phyloP scores from a whole-genome alignment of 2,329 filamentous ascomycete genomes.

The Ambrosiella cleistominuta region DNA sequence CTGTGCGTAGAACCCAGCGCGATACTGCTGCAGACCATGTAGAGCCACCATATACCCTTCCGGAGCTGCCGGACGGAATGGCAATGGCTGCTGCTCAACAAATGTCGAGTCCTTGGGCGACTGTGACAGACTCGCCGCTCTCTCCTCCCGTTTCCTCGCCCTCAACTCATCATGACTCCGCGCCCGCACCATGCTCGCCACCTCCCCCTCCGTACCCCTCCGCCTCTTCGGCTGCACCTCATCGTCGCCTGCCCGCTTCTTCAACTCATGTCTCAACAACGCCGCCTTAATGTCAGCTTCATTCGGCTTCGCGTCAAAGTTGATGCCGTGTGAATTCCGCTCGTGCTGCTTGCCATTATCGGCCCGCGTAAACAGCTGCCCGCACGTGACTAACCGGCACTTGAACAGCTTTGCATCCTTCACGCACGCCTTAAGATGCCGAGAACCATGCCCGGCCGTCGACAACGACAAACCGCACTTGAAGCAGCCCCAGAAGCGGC shows the following conservation, averaged over 20 bases:
- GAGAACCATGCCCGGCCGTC: background rate
- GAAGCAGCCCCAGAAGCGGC: background rate
- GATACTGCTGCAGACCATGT: no score
- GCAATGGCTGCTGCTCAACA: no score
- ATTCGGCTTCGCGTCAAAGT: background rate
- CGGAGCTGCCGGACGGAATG: no score
- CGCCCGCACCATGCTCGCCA: no score
- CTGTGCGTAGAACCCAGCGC: no score
- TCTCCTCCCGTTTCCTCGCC: no score
- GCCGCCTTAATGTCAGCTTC: background rate
- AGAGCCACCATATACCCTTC: no score
- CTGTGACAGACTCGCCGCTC: no score
- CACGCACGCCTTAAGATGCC: background rate
- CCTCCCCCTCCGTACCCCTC: background rate
- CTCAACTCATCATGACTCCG: no score
- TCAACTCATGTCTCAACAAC: background rate
- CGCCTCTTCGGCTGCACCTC: background rate
- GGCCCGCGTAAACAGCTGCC: background rate
- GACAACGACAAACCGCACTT: background rate
- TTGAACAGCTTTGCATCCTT: background rate
- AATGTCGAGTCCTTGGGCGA: no score
- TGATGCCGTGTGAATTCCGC: background rate
- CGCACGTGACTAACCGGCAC: background rate
- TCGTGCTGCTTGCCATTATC: background rate
- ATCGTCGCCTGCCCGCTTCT: background rate